Percentiles rank a stretch among this genome's conserved stretches.
Conservation (phyloP, 23 red algal genomes). For the Gracilaria vermiculophylla region DNA sequence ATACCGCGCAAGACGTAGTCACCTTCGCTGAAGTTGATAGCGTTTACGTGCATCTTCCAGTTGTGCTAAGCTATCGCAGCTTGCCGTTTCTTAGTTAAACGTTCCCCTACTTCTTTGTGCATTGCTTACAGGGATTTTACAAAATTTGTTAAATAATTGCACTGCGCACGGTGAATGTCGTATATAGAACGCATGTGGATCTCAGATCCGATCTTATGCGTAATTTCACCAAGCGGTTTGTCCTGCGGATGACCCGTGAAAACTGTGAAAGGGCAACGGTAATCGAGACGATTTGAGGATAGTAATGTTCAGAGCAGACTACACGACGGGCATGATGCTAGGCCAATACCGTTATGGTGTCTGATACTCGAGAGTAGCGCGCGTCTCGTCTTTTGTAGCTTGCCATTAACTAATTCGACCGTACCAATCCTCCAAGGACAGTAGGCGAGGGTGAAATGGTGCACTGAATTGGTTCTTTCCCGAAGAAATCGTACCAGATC, state of each 20-base stretch:
- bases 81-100: not conserved
- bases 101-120: not conserved
- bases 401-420: not conserved
- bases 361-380: constrained; percentile 22
- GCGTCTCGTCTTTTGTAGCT: not conserved
- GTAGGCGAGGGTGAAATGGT: not conserved
- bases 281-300: not conserved
- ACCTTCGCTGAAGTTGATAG: not conserved
- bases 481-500: not conserved
- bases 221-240: not conserved
- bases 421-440: constrained; percentile 13
- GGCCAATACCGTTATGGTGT: not conserved
- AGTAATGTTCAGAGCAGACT: not conserved
- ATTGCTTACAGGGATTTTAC: constrained; percentile 20
- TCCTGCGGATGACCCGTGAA: constrained; percentile 10
- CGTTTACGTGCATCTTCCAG: not conserved
- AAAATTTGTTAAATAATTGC: too few species aligned
- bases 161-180: not conserved
- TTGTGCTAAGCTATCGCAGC: not conserved
- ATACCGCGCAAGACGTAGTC: constrained; percentile 47
- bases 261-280: not conserved
- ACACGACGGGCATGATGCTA: not conserved
- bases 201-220: too few species aligned
- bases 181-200: too few species aligned
- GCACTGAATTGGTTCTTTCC: not conserved